phyloP scores from a whole-genome alignment of 139 green algal species.

The Chlorella sp. region DNA sequence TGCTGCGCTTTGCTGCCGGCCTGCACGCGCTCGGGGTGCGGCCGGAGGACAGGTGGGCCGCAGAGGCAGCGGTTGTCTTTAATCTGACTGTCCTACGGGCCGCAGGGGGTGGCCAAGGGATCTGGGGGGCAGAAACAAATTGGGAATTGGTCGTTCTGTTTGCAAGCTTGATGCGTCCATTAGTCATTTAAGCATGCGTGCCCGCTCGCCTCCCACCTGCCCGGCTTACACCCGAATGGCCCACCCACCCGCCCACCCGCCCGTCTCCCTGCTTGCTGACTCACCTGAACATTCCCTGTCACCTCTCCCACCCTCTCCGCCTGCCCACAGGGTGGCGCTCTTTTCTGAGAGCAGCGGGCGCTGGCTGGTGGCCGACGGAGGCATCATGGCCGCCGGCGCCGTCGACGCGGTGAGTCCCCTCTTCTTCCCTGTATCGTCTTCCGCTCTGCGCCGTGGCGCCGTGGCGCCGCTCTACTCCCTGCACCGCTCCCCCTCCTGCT shows the following conservation, averaged over 20 bases:
- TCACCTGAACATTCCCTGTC: background rate
- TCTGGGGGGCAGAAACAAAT: too few relatives aligned
- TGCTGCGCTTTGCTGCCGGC: background rate
- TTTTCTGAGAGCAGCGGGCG: slow-evolving; percentile 8
- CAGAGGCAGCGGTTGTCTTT: background rate
- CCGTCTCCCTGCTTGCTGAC: background rate
- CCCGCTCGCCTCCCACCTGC: background rate
- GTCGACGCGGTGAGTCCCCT: background rate
- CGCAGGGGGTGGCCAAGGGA: too few relatives aligned
- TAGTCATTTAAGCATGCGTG: background rate
- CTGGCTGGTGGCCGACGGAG: slow-evolving; percentile 7
- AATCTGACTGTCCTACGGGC: background rate
- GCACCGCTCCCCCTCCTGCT: background rate
- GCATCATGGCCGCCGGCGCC: background rate
- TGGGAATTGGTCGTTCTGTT: background rate
- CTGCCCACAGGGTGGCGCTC: background rate
- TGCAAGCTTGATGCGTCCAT: background rate
- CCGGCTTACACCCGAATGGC: background rate
- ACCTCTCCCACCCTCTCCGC: background rate
- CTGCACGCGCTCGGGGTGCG: background rate
- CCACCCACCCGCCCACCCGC: background rate
- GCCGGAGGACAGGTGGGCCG: background rate
- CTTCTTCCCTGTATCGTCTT: too few relatives aligned
- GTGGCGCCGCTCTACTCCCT: too few relatives aligned
- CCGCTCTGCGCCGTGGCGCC: too few relatives aligned